Base-by-base conservation (phyloP, 2,329 filamentous ascomycete genomes). In the Purpureocillium takamizusanense region DNA sequence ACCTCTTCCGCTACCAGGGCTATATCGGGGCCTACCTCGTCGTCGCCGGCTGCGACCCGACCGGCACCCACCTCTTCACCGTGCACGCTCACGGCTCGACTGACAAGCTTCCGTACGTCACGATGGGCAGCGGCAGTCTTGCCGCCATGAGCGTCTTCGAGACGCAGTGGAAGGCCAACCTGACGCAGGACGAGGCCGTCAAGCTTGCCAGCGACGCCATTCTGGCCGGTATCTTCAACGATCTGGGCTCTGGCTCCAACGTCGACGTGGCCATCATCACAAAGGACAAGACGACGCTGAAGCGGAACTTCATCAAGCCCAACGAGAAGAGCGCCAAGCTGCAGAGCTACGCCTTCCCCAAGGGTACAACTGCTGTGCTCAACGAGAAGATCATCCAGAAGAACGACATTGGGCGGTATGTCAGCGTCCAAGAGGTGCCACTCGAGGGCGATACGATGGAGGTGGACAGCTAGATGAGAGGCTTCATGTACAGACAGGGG, bases 131-230 rank as follows among this genome's bases (percentile, higher is more conserved):
- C 17, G 92, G 92, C 47, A 95, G 87, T 35, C 72, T 98, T 50
- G 92, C 92, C 21, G 92, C 92, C 59, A 98, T 98, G 92, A 86
- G 86, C 25, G 85, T 98, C 37, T 98, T 98, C 58, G 92, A 98
- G 73, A 94, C 89, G 36, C 81, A 83, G 66, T 98, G 94, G 94
- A 86, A 89, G 74, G 69, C 78, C 7, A 67, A 79, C 44, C 63
- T 95, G 59, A 83, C 76, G 46, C 73, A 78, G 51, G 84, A 94
- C 29, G 85, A 85, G 36, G 89, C 89, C n/a, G 70, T 95, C 42
- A 79, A 82, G 56, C 71, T 95, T 46, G 82, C 82, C 57, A 76
- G 83, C 40, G 82, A 95, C 51, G 90, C 90, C 34, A 95, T 98
- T 56, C 73, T 88, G 67, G 84, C 94, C 10, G 92, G 92, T 81